Base-by-base conservation (phyloP, 2,329 filamentous ascomycete genomes). In the Juglanconis juglandina region DNA sequence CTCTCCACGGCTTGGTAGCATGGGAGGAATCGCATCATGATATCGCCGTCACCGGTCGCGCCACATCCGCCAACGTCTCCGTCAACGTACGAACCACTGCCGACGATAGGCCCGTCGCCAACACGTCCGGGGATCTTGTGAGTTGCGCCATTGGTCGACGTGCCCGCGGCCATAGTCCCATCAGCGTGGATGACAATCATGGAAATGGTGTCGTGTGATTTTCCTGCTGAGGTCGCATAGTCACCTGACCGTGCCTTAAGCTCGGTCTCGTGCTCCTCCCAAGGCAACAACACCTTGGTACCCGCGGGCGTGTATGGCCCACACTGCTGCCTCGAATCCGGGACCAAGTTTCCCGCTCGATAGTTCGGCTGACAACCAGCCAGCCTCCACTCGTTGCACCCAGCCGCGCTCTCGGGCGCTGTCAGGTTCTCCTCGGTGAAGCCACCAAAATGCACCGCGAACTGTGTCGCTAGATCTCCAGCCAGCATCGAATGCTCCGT, bases 1-100 rank as follows among this genome's bases (percentile, higher is more conserved):
- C 73, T 83, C 71, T 85, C 82, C 1, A 85, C 77, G 1, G 81
- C 82, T 66, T 84, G 82, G 65, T 84, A 84, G 66, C 82, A 85
- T 0, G 82, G 82, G 32, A 84, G 67, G 63, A 84, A 83, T 4
- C 81, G 75, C 77, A 83, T 81, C 81, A 84, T 83, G 61, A 84
- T 69, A 65, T 85, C 82, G 0, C 82, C 82, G 57, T 85, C 81
- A 1, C 82, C 82, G 0, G 82, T 84, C 2, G 82, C 81, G 7
- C 81, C 82, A 64, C 82, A 85, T 0, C 78, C 82, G 1, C 81
- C 82, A 1, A 81, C 77, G 3, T 81, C 79, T 4, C 72, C 73
- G 63, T 85, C 82, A 3, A 81, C 82, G 64, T 85, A 85, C 1
- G 80, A 81, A 2, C 81, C 82, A 56, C 79, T 81, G 1, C 82